Evolutionary conservation across 768 basidiomycete genomes (phyloP).

Genomic region (Peribolospora kevripleyi): DNA sequence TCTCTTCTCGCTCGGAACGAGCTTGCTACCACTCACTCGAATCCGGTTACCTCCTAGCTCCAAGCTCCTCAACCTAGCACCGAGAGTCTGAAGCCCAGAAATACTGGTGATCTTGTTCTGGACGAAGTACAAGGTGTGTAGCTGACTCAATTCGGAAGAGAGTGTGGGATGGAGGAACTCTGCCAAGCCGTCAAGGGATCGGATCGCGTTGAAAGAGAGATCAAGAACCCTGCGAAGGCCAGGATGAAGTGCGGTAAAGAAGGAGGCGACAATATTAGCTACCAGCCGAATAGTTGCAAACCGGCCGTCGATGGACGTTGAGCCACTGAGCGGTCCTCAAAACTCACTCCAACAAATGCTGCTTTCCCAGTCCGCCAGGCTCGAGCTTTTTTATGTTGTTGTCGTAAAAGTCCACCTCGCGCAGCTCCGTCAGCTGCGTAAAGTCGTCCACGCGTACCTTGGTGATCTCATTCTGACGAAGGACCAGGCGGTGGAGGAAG

Average conservation of each 20-base stretch:
- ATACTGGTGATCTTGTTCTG: constrained; percentile 84
- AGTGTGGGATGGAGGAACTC: constrained; percentile 33
- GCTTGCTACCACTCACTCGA: constrained; percentile 54
- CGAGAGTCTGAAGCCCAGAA: constrained; percentile 33
- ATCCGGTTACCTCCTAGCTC: constrained; percentile 87
- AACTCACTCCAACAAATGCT: constrained; percentile 20
- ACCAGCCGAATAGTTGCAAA: neutral
- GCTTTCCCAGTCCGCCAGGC: constrained; percentile 31
- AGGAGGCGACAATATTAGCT: neutral
- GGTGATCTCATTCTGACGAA: constrained; percentile 64
- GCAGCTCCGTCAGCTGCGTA: constrained; percentile 36
- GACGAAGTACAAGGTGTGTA: constrained; percentile 72
- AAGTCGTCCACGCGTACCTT: constrained; percentile 50
- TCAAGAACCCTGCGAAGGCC: constrained; percentile 41
- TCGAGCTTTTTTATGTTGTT: constrained; percentile 63
- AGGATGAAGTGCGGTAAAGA: neutral
- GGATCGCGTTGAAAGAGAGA: constrained; percentile 80
- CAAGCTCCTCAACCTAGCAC: constrained; percentile 43
- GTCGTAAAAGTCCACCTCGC: constrained; percentile 87
- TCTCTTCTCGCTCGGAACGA: constrained; percentile 43
- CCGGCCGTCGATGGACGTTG: constrained; percentile 5
- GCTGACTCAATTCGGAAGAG: constrained; percentile 20
- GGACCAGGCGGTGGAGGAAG: constrained; percentile 45
- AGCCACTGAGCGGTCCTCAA: constrained; percentile 18
- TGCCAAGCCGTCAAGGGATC: constrained; percentile 28